A percentile compares a stretch with the other conserved stretches of the same genome.
Evolutionary conservation across 2,329 filamentous ascomycete genomes (phyloP).

Genomic region (Phialemonium atrogriseum): DNA sequence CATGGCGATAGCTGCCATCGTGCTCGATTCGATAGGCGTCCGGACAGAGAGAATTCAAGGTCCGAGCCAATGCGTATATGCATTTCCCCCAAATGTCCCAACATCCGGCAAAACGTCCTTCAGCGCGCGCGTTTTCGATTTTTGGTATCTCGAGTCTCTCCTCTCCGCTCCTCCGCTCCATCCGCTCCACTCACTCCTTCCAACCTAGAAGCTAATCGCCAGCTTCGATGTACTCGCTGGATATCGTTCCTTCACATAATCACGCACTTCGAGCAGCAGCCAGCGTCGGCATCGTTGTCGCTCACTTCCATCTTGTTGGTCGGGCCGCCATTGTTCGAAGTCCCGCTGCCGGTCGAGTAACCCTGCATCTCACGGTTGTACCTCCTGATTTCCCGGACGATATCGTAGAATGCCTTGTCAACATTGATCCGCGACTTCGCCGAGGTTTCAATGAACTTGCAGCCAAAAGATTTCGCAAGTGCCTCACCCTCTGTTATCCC

Average conservation of each 20-base stretch:
- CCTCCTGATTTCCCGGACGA: conserved; percentile 93
- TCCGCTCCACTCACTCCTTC: too few relatives aligned
- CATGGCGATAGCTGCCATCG: too few relatives aligned
- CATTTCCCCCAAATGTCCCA: too few relatives aligned
- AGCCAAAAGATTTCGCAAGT: conserved; percentile 78
- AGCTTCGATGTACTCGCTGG: conserved; percentile 1
- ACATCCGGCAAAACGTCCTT: too few relatives aligned
- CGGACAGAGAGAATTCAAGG: too few relatives aligned
- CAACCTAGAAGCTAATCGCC: too few relatives aligned
- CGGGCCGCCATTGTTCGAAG: conserved; percentile 52
- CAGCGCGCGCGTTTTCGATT: too few relatives aligned
- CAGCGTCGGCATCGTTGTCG: conserved; percentile 56
- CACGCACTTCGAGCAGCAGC: conserved; percentile 80
- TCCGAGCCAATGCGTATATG: too few relatives aligned
- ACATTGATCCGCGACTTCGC: conserved; percentile 98
- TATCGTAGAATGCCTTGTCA: conserved; percentile 97
- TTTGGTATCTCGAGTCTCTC: too few relatives aligned
- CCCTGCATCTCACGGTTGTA: conserved; percentile 98
- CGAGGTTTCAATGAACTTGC: conserved; percentile 98
- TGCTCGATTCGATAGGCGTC: too few relatives aligned
- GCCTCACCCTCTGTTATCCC: conserved; percentile 71
- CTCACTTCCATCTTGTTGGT: conserved; percentile 72
- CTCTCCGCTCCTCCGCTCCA: too few relatives aligned
- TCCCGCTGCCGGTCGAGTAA: conserved; percentile 63
- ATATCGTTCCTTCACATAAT: conserved; percentile 59